Evolutionary conservation across 139 green algal genomes (phyloP), one percentile per base, ranked within the genome.

Genomic region (Chlamydomonas applanata): DNA sequence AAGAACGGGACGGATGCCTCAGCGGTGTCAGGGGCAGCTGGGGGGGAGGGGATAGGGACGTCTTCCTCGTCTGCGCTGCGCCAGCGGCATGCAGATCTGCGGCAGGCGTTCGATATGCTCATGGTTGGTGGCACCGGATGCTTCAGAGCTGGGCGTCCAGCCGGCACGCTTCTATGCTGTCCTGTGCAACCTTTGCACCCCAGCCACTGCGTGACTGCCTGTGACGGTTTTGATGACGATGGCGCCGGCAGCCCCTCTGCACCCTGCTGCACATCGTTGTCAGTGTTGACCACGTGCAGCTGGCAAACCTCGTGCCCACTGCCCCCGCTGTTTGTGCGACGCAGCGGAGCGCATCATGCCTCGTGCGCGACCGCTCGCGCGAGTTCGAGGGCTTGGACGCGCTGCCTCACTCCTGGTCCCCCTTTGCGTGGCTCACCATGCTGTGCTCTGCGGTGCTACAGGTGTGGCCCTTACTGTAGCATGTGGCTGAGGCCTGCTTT

Each of bases 341-440:
- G 11, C 75, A 82, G 60, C 75, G 83, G 4, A 85, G 79, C 62
- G 25, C 82, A 29, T 66, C 69, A 1, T 85, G 75, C 53, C 81
- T 85, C 13, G 25, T 80, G 46, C 46, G 57, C n/a, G 83, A 85
- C 52, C 79, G 81, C 56, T 76, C 75, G 44, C 1, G 56, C 35
- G 54, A 34, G 40, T 49, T 49, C 11, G 40, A 49, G 7, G 40
- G 40, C 4, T 40, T 44, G 19, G 13, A 75, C 68, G 49, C 71
- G 4, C 68, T 89, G 70, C 86, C 86, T 1, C 62, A 65, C 3
- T 72, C 77, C 16, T 87, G 83, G 82, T 56, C 77, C 2, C 82
- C 86, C 3, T 49, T 87, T 7, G 79, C 79, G 2, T 86, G 82
- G 85, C 82, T 91, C 70, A 79, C 66, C 17, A 72, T 86, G 68